A percentile compares a stretch with the other conserved stretches of the same genome.
These are phyloP conservation scores for Thozetella sp. DNA, from an alignment of 495 filamentous ascomycete genomes.

Conservation along the genomic window DNA sequence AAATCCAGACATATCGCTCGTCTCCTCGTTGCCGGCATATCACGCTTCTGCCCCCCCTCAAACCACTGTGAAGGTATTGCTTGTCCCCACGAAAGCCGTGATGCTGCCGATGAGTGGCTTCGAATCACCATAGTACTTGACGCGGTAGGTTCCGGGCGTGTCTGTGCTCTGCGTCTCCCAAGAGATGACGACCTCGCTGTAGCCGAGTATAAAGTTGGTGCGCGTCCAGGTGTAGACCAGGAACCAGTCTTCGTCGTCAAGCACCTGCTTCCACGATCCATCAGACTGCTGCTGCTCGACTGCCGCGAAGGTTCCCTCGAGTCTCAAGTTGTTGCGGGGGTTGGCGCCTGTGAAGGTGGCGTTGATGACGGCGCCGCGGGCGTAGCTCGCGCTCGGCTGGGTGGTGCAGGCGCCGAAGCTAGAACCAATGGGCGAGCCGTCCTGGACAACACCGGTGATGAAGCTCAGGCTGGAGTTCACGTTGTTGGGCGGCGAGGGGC, in stretches of 20 bases:
- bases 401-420: constrained; percentile 69
- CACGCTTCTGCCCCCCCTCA: constrained; percentile 16
- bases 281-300: constrained; percentile 61
- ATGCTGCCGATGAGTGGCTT: constrained; percentile 70
- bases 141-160: constrained; percentile 70
- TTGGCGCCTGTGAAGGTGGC: constrained; percentile 86
- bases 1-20: no score
- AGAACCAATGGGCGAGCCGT: constrained; percentile 65
- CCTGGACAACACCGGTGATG: constrained; percentile 78
- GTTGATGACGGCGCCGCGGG: constrained; percentile 62
- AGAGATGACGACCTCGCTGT: constrained; percentile 73
- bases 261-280: constrained; percentile 67
- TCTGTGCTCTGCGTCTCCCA: constrained; percentile 73
- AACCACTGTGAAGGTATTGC: constrained; percentile 58
- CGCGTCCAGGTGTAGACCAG: constrained; percentile 82
- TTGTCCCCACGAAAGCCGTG: constrained; percentile 72
- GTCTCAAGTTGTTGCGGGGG: constrained; percentile 83
- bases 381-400: constrained; percentile 59
- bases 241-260: constrained; percentile 78
- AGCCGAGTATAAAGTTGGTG: constrained; percentile 69
- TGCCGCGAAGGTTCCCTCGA: constrained; percentile 79
- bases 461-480: constrained; percentile 72
- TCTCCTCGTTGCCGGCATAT: neutral
- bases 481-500: constrained; percentile 80
- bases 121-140: constrained; percentile 85